Evolutionary conservation across 1,284 basidiomycete genomes (phyloP), one percentile per base, ranked within the genome.

Genomic region (Jaminaea rosea): DNA sequence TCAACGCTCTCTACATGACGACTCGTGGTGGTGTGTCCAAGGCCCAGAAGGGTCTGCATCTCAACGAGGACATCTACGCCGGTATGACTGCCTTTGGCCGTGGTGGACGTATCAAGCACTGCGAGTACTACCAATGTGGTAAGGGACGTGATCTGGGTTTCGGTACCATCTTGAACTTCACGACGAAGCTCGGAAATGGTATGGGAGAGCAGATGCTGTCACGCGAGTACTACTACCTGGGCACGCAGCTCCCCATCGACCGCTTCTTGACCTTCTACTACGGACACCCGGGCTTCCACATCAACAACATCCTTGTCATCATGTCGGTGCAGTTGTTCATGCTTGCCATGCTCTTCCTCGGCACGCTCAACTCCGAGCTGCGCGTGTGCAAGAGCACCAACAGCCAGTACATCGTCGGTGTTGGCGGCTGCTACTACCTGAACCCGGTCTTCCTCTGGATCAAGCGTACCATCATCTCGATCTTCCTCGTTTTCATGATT

Each of bases 131-230:
- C 77, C 80, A 81, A 63, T 97, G 93, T 73, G 93, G 93, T 55
- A 98, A 98, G 77, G 93, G 93, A 56, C 86, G 93, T 79, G 94
- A 98, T 79, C 84, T 98, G 56, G 94, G 94, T 37, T 98, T 98
- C 76, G 93, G 93, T 44, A 98, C 93, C 26, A 98, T 98, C 74
- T 78, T 98, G 66, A 98, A 98, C 77, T 98, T 98, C 85, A 88
- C 91, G 80, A 98, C 93, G 59, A 98, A 98, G 82, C 91, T 98
- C 61, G 93, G 94, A 28, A 97, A 92, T 42, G 94, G 94, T 78
- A 98, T 98, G 93, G 94, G 93, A 50, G 94, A 98, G 76, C 93
- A 98, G 77, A 92, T 97, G 88, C 82, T 98, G 62, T 94, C 89
- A 77, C 84, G 93, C 67, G 93, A 98, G 78, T 97, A 98, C 78